Percentiles rank a stretch among this genome's conserved stretches.
Conservation (phyloP, 2,329 filamentous ascomycete species). For the Tolypocladium inflatum region DNA sequence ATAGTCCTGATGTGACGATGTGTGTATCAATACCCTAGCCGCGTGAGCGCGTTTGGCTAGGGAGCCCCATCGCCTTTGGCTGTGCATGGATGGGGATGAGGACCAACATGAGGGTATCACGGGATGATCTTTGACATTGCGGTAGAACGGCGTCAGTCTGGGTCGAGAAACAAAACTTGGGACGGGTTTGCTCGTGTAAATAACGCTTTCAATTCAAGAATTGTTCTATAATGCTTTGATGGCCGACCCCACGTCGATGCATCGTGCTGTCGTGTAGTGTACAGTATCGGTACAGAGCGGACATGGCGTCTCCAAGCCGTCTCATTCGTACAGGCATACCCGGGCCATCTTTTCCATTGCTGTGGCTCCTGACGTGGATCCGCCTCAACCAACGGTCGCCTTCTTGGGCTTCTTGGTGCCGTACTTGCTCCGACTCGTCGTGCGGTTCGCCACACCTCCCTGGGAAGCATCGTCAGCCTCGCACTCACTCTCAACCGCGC, state of each 20-base stretch:
- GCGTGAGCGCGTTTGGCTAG: neutral
- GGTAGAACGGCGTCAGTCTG: slow-evolving; percentile 14
- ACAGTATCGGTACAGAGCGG: slow-evolving; percentile 1
- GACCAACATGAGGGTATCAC: neutral
- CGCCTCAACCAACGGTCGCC: slow-evolving; percentile 42
- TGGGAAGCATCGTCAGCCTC: slow-evolving; percentile 26
- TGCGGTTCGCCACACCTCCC: slow-evolving; percentile 83
- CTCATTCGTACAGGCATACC: neutral
- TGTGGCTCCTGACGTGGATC: neutral
- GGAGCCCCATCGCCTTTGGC: neutral
- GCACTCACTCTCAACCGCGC: neutral
- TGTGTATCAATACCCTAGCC: neutral
- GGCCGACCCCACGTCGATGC: neutral
- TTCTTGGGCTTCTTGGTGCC: slow-evolving; percentile 98
- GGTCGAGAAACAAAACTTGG: slow-evolving; percentile 11
- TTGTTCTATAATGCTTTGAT: neutral
- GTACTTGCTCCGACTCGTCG: slow-evolving; percentile 87
- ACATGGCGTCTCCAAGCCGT: neutral
- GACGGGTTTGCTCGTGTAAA: slow-evolving; percentile 17
- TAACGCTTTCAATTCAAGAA: slow-evolving; percentile 1
- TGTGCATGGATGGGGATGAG: neutral
- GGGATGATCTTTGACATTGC: slow-evolving; percentile 11
- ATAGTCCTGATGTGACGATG: neutral
- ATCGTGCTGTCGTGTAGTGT: neutral
- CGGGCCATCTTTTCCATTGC: neutral